Evolutionary conservation across 23 red algal genomes (phyloP).

Genomic region (Gracilaria gracilis): DNA sequence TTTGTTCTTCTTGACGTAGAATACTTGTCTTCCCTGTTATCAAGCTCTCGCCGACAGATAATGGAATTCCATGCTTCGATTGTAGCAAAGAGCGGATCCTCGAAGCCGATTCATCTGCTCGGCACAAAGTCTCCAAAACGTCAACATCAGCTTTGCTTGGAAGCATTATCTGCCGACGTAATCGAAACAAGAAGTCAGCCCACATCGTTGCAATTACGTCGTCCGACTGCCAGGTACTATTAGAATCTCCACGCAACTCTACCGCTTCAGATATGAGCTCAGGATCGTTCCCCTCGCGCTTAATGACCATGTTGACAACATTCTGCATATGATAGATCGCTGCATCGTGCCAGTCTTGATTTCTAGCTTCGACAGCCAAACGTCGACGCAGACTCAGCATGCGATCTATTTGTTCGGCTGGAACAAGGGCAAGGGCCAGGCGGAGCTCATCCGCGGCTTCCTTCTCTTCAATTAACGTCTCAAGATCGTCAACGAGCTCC

Average conservation of each 20-base stretch:
- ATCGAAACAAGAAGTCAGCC: conserved; percentile 70
- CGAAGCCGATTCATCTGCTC: conserved; percentile 45
- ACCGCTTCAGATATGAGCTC: conserved; percentile 68
- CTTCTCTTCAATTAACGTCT: conserved; percentile 52
- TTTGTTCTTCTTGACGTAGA: conserved; percentile 57
- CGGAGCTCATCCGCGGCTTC: conserved; percentile 57
- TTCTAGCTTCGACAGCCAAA: conserved; percentile 53
- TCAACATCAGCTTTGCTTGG: conserved; percentile 52
- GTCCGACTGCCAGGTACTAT: conserved; percentile 43
- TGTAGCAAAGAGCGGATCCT: conserved; percentile 43
- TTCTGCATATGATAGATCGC: conserved; percentile 70
- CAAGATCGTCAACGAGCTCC: conserved; percentile 41
- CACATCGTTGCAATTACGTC: conserved; percentile 57
- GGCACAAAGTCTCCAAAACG: conserved; percentile 66
- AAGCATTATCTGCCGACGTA: conserved; percentile 56
- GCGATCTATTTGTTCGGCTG: conserved; percentile 44
- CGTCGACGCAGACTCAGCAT: conserved; percentile 40
- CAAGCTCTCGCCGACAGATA: conserved; percentile 43
- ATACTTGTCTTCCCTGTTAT: conserved; percentile 37
- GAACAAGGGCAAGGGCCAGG: conserved; percentile 56
- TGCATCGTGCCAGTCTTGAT: conserved; percentile 65
- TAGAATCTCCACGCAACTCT: conserved; percentile 51
- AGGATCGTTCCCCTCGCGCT: conserved; percentile 31
- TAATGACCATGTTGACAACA: conserved; percentile 51
- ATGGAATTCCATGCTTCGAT: conserved; percentile 43